A percentile compares a stretch with the other conserved stretches of the same genome.
Evolutionary conservation across 2,329 filamentous ascomycete species (phyloP).

Genomic region (Aspergillus pseudotamarii): DNA sequence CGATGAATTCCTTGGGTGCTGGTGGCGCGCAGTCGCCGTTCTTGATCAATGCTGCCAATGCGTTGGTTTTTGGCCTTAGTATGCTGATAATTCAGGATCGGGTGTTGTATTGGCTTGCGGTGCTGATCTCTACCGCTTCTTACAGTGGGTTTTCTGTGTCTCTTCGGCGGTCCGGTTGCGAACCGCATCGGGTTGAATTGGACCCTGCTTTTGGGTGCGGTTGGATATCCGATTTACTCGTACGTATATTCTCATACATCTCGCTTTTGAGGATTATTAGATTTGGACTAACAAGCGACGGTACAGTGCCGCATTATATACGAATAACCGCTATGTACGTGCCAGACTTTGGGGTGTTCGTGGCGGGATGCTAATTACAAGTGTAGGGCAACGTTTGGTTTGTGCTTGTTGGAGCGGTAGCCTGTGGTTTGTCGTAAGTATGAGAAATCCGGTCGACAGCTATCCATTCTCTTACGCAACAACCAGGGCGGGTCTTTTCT

Average conservation of each 20-base stretch:
- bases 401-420: constrained; percentile 52
- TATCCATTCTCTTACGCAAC: not conserved
- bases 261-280: not conserved
- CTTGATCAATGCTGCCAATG: constrained; percentile 57
- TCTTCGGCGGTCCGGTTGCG: constrained; percentile 53
- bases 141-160: constrained; percentile 46
- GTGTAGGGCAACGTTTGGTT: constrained; percentile 54
- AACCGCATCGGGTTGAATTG: constrained; percentile 53
- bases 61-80: constrained; percentile 49
- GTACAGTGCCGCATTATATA: constrained; percentile 49
- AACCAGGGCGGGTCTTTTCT: constrained; percentile 51
- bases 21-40: constrained; percentile 57
- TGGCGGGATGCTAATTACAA: constrained; percentile 9
- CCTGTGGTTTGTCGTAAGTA: constrained; percentile 49
- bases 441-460: not conserved
- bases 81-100: constrained; percentile 1
- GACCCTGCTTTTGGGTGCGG: constrained; percentile 46
- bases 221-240: constrained; percentile 54
- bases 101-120: not conserved
- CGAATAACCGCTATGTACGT: constrained; percentile 36
- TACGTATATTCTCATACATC: constrained; percentile 9
- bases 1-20: constrained; percentile 57
- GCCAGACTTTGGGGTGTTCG: not conserved
- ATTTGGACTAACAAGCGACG: not conserved
- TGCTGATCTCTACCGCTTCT: constrained; percentile 16